Evolutionary conservation across 2,329 filamentous ascomycete species (phyloP).

Genomic region (Trichoderma koningiopsis): DNA sequence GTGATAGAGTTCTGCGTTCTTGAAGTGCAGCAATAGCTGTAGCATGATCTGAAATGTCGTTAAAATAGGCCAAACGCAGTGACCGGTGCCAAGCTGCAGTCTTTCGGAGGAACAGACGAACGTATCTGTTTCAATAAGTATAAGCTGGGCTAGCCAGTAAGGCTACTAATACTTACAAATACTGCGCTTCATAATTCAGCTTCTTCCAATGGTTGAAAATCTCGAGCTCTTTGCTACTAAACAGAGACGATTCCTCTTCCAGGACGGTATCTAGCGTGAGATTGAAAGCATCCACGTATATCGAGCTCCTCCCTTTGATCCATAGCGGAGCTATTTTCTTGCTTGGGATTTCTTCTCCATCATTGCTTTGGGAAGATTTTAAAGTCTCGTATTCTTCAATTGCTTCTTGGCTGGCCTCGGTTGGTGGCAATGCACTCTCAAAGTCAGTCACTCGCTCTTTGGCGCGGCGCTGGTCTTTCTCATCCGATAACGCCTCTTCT

Average conservation of each 20-base stretch:
- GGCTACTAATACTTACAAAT: slow-evolving; percentile 70
- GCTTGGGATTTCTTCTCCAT: slow-evolving; percentile 42
- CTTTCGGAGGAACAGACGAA: slow-evolving; percentile 89
- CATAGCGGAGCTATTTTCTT: slow-evolving; percentile 53
- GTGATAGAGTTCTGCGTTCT: slow-evolving; percentile 56
- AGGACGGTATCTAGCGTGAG: slow-evolving; percentile 86
- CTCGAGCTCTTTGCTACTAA: slow-evolving; percentile 73
- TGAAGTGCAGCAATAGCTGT: slow-evolving; percentile 68
- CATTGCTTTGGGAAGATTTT: slow-evolving; percentile 54
- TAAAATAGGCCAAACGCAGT: slow-evolving; percentile 74
- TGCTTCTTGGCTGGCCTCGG: slow-evolving; percentile 68
- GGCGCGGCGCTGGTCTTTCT: background rate
- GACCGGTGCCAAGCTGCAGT: slow-evolving; percentile 88
- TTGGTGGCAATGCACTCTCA: slow-evolving; percentile 64
- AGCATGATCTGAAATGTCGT: slow-evolving; percentile 76
- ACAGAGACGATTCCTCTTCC: slow-evolving; percentile 84
- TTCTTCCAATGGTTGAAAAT: slow-evolving; percentile 77
- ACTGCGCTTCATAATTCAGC: slow-evolving; percentile 83
- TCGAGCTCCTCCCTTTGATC: slow-evolving; percentile 78
- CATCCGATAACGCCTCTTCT: background rate
- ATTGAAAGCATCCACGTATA: slow-evolving; percentile 98
- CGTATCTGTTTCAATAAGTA: slow-evolving; percentile 62
- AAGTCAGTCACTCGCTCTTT: slow-evolving; percentile 35
- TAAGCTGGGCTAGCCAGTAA: background rate
- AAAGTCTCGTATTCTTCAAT: slow-evolving; percentile 79